A percentile compares a stretch with the other conserved stretches of the same genome.
Conservation (phyloP, 2,329 filamentous ascomycete species). For the Verticillium nubilum region DNA sequence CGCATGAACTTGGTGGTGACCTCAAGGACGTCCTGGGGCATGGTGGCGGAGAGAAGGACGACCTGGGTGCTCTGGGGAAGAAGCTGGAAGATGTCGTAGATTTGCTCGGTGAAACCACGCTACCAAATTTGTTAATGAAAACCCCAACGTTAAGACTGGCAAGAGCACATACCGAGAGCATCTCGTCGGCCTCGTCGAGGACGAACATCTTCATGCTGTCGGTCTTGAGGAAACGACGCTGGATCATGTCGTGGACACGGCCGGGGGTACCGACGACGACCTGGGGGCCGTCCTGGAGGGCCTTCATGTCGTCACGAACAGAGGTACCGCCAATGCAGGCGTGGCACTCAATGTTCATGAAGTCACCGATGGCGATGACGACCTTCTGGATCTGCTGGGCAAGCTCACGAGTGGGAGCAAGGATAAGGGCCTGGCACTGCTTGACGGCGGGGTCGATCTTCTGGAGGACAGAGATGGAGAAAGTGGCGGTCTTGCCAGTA, state of each 20-base stretch:
- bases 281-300: constrained; percentile 91
- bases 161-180: constrained; percentile 70
- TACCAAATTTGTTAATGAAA: constrained; percentile 29
- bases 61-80: constrained; percentile 98
- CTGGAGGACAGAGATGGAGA: constrained; percentile 98
- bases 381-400: constrained; percentile 99
- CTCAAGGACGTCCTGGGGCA: constrained; percentile 98
- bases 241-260: constrained; percentile 99
- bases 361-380: constrained; percentile 96
- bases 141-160: not conserved
- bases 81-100: constrained; percentile 99
- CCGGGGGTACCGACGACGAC: constrained; percentile 97
- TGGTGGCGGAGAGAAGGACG: constrained; percentile 94
- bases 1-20: constrained; percentile 99
- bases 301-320: constrained; percentile 98
- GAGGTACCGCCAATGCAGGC: constrained; percentile 98
- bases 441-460: constrained; percentile 95
- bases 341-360: constrained; percentile 99
- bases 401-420: constrained; percentile 96
- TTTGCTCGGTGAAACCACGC: constrained; percentile 99
- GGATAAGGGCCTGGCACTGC: constrained; percentile 96
- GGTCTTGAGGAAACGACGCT: constrained; percentile 94
- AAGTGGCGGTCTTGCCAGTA: constrained; percentile 99
- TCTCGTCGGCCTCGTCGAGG: constrained; percentile 98
- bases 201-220: constrained; percentile 99